Evolutionary conservation across 441 rosid genomes (phyloP), one percentile per base, ranked within the genome.

Genomic region (Rhodomyrtus psidioides): DNA sequence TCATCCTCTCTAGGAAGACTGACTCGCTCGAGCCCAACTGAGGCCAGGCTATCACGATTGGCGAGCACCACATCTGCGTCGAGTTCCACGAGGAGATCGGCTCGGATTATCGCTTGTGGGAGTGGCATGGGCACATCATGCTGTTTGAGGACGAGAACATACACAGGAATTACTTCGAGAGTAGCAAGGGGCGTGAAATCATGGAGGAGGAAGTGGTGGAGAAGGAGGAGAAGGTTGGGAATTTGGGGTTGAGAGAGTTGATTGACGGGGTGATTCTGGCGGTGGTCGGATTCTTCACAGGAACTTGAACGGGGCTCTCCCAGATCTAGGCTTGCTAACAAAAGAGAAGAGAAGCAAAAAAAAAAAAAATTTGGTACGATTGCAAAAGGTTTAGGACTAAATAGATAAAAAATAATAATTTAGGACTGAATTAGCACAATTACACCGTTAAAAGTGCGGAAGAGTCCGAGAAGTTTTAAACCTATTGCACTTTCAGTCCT

Each of bases 111-210:
- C 93, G 99, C 85, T 95, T 94, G 6, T 97, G 98, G 99, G 99
- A 97, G 91, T 97, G 98, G 98, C 99, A 97, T 49, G 99, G 98
- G 0, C 99, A 97, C 86, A 95, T 96, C 42, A 93, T 96, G 99
- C 82, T 96, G 87, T 96, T 95, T 82, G 97, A 96, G 49, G 99
- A 96, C 83, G 98, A 94, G 83, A 90, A 94, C 86, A 95, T 97
- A 17, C 95, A 96, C 76, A 99, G 98, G 76, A 95, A 97, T 89
- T 95, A 97, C 91, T 97, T 97, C 81, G 98, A 97, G 95, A 94
- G 96, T 79, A 93, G 89, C 53, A 95, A 85, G 82, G 51, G 59
- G 6, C 86, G 88, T 0, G 87, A 83, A 46, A 89, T 44, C 19
- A 90, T 76, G 30, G 89, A 49, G 75, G 88, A 83, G 2, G 87